Evolutionary conservation across 768 basidiomycete genomes (phyloP), one percentile per base, ranked within the genome.

Genomic region (Sporobolomyces roseus): DNA sequence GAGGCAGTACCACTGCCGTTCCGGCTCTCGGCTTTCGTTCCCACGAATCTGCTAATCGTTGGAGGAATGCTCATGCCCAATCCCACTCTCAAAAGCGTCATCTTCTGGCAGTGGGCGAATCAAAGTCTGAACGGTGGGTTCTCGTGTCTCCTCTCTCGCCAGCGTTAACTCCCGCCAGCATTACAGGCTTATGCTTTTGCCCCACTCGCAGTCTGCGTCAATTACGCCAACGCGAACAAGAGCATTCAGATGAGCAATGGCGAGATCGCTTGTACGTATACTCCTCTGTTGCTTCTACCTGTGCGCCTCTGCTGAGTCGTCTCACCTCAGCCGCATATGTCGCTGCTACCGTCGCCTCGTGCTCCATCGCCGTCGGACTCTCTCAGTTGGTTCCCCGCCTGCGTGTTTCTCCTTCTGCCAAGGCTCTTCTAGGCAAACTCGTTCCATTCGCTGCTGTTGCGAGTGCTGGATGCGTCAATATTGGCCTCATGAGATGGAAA

Each of bases 11-110:
- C 78, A 2, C 75, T 81, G 0, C 79, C 80, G 0, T 81, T 81
- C 74, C 71, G 80, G 23, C 77, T 81, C 74, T 78, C 77, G 1
- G 80, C 80, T 1, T 81, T 81, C 61, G 80, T 80, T 36, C 80
- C 80, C 36, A 81, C 80, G 35, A 81, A 81, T 71, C 61, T 81
- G 70, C 74, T 80, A 41, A 74, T 71, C 66, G 63, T 66, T n/a
- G 80, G 78, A 13, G 80, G 80, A 25, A 80, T 81, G 80, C 77
- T 81, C 62, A 79, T 78, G 78, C 80, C 80, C 10, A 80, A 80
- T 61, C 76, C 79, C 14, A 71, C 72, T 23, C 68, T 81, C 41
- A 60, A 65, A 50, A 25, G 58, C 33, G 61, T 69, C 54, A 65
- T 72, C 61, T 76, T 76, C 55, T 75, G 76, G 76, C 76, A 78